A percentile compares a stretch with the other conserved stretches of the same genome.
These are phyloP conservation scores for Neonectria ditissima DNA, from an alignment of 2,329 filamentous ascomycete genomes.

Conservation along the genomic window DNA sequence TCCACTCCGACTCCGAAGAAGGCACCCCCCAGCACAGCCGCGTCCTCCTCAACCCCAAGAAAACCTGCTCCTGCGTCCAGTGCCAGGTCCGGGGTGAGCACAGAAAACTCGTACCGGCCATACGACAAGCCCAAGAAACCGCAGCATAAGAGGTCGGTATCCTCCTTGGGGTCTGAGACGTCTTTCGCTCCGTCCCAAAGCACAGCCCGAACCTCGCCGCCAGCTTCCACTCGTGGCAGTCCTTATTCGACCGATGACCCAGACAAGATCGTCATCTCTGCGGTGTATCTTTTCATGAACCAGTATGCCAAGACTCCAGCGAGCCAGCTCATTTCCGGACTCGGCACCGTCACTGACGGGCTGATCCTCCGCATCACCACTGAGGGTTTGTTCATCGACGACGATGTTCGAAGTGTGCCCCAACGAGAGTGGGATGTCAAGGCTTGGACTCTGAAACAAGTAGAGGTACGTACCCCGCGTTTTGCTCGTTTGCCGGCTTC, in stretches of 20 bases:
- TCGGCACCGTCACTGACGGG: conserved; percentile 89
- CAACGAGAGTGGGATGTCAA: conserved; percentile 99
- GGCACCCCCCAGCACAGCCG: conserved; percentile 41
- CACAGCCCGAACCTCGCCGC: conserved; percentile 85
- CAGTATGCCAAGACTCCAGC: conserved; percentile 88
- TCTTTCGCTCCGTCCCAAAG: conserved; percentile 89
- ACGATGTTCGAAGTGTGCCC: conserved; percentile 90
- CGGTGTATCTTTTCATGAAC: conserved; percentile 93
- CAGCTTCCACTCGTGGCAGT: conserved; percentile 79
- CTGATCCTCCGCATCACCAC: conserved; percentile 92
- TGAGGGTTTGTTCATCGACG: conserved; percentile 96
- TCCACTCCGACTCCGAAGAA: conserved; percentile 37
- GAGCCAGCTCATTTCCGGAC: conserved; percentile 88
- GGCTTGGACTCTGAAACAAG: conserved; percentile 93
- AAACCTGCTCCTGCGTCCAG: conserved; percentile 60
- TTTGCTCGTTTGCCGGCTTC: conserved; percentile 67
- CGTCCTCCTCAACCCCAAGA: conserved; percentile 27
- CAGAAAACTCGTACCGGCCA: conserved; percentile 79
- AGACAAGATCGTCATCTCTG: conserved; percentile 95
- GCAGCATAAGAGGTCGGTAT: conserved; percentile 71
- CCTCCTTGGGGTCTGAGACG: conserved; percentile 79
- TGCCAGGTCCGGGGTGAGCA: conserved; percentile 69
- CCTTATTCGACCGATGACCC: conserved; percentile 91
- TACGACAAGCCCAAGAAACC: conserved; percentile 77
- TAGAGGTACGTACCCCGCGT: conserved; percentile 86